phyloP scores from a whole-genome alignment of 2,329 filamentous ascomycete genomes.

The Hymenoscyphus repandus region DNA sequence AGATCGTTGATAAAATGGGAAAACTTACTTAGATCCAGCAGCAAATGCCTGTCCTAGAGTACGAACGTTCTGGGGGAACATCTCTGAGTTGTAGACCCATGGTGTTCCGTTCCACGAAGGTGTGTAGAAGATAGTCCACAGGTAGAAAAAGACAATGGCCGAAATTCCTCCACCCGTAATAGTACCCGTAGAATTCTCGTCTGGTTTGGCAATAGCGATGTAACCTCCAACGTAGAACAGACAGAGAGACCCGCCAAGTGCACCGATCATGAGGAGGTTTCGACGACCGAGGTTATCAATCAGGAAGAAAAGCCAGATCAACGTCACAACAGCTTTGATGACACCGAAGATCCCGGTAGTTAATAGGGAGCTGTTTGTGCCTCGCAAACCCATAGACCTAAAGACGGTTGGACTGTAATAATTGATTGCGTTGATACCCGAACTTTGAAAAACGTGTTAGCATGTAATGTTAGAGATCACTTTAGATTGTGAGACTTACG shows the following conservation, averaged over 20 bases:
- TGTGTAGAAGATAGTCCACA: slow-evolving; percentile 47
- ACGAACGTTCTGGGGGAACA: slow-evolving; percentile 49
- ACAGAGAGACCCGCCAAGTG: slow-evolving; percentile 11
- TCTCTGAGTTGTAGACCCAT: slow-evolving; percentile 67
- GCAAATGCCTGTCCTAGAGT: slow-evolving; percentile 51
- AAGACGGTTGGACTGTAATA: slow-evolving; percentile 22
- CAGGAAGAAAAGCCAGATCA: slow-evolving; percentile 17
- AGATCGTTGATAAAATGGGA: slow-evolving; percentile 30
- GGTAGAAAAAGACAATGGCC: slow-evolving; percentile 18
- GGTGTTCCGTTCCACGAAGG: slow-evolving; percentile 64
- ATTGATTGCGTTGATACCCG: slow-evolving; percentile 19
- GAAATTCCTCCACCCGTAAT: slow-evolving; percentile 37
- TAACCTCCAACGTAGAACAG: slow-evolving; percentile 16
- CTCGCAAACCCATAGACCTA: slow-evolving; percentile 32
- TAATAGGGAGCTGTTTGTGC: slow-evolving; percentile 35
- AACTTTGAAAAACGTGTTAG: no score
- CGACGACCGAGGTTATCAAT: slow-evolving; percentile 18
- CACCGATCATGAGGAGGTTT: slow-evolving; percentile 14
- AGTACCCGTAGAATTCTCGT: slow-evolving; percentile 1
- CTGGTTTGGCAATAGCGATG: slow-evolving; percentile 6
- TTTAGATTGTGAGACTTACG: no score
- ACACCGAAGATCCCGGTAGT: slow-evolving; percentile 38
- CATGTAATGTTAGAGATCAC: no score
- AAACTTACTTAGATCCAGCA: slow-evolving; percentile 65
- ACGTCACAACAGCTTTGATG: slow-evolving; percentile 18